Evolutionary conservation across 257 asterid species (phyloP), one percentile per base, ranked within the genome.

Genomic region (Solanum verrucosum): DNA sequence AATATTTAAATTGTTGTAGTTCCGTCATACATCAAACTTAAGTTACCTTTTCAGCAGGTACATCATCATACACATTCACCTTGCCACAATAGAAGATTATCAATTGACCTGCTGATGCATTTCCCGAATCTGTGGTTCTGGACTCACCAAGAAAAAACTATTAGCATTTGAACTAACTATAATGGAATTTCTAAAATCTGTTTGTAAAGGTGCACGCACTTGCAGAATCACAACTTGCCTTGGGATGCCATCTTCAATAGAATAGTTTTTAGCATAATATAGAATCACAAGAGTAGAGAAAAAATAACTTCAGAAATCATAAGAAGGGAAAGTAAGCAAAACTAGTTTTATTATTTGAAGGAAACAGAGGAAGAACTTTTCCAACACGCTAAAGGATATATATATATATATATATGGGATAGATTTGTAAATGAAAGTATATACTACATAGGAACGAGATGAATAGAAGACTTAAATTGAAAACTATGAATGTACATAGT

Each of bases 51-150:
- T 93, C 95, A 87, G 91, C 89, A 35, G 99, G 94, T 88, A 96
- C 86, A 87, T 94, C 95, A 87, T 96, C 98, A 68, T 95, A 95
- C 73, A 96, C 99, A 90, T 95, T 95, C 87, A 96, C 95, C 90
- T 94, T 91, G 87, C 99, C 99, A 82, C 98, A 89, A 86, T 96
- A 96, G 89, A 96, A 96, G 88, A 96, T 94, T 23, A 98, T 92
- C 99, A 96, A 92, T 89, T 95, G 99, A 87, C 97, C 96, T 68
- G 77, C 91, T 33, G 93, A 91, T 60, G 71, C 86, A 86, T 89
- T 92, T 73, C 93, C 83, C 37, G 93, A 74, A 86, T 86, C 94
- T 88, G 90, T 85, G 86, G 92, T 89, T 91, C 99, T 94, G 94
- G 84, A 59, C 18, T 4, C 42, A 37, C 46, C 52, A 40, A 52